phyloP scores from a whole-genome alignment of 768 basidiomycete genomes.

The Kwoniella sp. region DNA sequence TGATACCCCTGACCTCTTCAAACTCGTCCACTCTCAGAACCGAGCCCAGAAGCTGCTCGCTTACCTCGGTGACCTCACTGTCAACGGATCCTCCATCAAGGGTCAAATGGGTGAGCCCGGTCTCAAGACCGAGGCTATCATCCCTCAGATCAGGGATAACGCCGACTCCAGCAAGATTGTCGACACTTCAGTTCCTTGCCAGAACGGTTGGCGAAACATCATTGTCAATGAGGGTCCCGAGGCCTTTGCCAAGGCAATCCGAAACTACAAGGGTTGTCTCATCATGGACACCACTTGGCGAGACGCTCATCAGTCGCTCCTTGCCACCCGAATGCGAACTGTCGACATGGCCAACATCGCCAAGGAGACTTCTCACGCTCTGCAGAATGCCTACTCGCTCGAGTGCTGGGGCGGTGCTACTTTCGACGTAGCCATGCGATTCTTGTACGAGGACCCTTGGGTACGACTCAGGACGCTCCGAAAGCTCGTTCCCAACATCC shows the following conservation, averaged over 20 bases:
- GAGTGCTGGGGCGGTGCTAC: slow-evolving; percentile 99
- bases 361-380: slow-evolving; percentile 91
- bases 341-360: slow-evolving; percentile 98
- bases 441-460: slow-evolving; percentile 99
- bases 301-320: slow-evolving; percentile 96
- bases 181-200: slow-evolving; percentile 80
- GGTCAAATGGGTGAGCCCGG: slow-evolving; percentile 96
- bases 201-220: slow-evolving; percentile 94
- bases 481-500: slow-evolving; percentile 96
- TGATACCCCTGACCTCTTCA: slow-evolving; percentile 99
- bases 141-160: slow-evolving; percentile 77
- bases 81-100: slow-evolving; percentile 97
- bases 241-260: slow-evolving; percentile 96
- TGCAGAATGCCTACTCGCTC: slow-evolving; percentile 91
- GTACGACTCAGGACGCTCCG: slow-evolving; percentile 90
- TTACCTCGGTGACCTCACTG: slow-evolving; percentile 95
- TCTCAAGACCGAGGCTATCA: slow-evolving; percentile 79
- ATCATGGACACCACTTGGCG: slow-evolving; percentile 90
- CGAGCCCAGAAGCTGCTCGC: slow-evolving; percentile 96
- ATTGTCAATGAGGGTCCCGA: slow-evolving; percentile 97
- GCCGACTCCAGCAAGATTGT: slow-evolving; percentile 73
- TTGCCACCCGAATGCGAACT: slow-evolving; percentile 93
- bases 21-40: slow-evolving; percentile 95
- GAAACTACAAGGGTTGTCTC: slow-evolving; percentile 83
- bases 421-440: slow-evolving; percentile 98